Evolutionary conservation across 768 basidiomycete species (phyloP).

Genomic region (Leucosporidium scottii): DNA sequence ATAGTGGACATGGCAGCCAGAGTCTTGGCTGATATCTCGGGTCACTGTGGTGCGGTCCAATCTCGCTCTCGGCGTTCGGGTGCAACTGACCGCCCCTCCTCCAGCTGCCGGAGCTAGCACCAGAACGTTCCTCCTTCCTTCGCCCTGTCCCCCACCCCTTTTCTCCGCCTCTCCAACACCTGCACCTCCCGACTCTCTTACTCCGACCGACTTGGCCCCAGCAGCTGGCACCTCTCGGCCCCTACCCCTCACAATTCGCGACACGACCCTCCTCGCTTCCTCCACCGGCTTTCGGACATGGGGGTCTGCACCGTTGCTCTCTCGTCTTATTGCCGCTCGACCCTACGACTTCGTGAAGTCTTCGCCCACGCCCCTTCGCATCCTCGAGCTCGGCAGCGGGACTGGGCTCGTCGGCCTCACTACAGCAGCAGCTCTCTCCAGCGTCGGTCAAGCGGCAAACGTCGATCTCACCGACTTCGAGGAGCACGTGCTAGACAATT

Average conservation of each 20-base stretch:
- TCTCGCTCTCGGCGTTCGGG: neutral
- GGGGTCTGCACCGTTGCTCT: neutral
- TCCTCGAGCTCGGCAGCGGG: conserved; percentile 79
- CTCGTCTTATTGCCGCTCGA: neutral
- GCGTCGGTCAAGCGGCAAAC: conserved; percentile 28
- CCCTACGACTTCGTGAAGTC: neutral
- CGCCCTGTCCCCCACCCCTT: neutral
- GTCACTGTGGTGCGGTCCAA: neutral
- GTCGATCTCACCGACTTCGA: conserved; percentile 65
- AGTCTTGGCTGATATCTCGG: neutral
- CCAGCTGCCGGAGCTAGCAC: neutral
- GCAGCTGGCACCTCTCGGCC: neutral
- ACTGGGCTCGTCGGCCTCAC: conserved; percentile 75
- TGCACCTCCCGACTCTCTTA: neutral
- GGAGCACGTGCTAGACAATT: conserved; percentile 58
- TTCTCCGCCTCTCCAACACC: neutral
- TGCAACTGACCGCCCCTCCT: neutral
- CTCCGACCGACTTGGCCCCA: neutral
- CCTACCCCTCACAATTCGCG: neutral
- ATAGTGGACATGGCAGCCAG: neutral
- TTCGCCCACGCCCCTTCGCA: conserved; percentile 39
- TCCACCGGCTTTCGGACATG: neutral
- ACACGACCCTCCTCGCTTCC: neutral
- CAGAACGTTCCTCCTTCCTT: neutral
- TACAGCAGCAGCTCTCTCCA: conserved; percentile 49